Conservation (phyloP, 1,284 basidiomycete species). For the Ustilago vetiveriae region DNA sequence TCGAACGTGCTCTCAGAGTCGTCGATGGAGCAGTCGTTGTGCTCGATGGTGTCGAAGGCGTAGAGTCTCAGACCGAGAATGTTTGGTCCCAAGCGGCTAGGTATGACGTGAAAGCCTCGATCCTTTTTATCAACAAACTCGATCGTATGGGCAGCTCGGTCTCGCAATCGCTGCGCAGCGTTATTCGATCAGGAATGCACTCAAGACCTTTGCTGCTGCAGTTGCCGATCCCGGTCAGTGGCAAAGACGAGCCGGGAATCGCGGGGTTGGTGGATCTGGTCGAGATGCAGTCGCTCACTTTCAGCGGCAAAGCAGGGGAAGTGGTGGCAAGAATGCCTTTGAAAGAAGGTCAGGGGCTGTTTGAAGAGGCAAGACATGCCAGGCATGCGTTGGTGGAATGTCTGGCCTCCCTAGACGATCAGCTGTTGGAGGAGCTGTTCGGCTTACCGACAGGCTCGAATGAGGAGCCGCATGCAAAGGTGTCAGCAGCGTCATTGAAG, state of each 20-base stretch:
- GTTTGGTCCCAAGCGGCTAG: slow-evolving; percentile 86
- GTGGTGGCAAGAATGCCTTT: slow-evolving; percentile 26
- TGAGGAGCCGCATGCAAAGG: slow-evolving; percentile 74
- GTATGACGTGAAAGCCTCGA: slow-evolving; percentile 80
- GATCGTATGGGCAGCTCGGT: slow-evolving; percentile 85
- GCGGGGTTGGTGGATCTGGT: slow-evolving; percentile 60
- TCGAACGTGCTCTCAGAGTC: slow-evolving; percentile 87
- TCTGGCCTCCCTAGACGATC: slow-evolving; percentile 80
- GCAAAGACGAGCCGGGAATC: slow-evolving; percentile 81
- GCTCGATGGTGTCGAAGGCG: slow-evolving; percentile 88
- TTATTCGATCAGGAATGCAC: slow-evolving; percentile 77
- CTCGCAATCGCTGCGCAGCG: slow-evolving; percentile 75
- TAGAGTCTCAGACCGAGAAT: slow-evolving; percentile 86
- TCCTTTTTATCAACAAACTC: slow-evolving; percentile 87
- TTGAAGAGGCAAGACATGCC: slow-evolving; percentile 75
- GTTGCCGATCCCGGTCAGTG: slow-evolving; percentile 77
- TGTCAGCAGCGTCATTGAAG: slow-evolving; percentile 29
- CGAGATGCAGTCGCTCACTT: slow-evolving; percentile 46
- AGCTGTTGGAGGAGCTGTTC: slow-evolving; percentile 76
- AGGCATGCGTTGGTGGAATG: slow-evolving; percentile 78
- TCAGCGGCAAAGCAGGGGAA: slow-evolving; percentile 59
- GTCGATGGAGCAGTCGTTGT: slow-evolving; percentile 87
- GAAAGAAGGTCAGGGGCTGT: slow-evolving; percentile 69
- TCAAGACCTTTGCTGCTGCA: slow-evolving; percentile 77
- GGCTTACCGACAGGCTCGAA: slow-evolving; percentile 68